Conservation (phyloP, 2,329 filamentous ascomycete species). For the Zasmidium citrigriseum region DNA sequence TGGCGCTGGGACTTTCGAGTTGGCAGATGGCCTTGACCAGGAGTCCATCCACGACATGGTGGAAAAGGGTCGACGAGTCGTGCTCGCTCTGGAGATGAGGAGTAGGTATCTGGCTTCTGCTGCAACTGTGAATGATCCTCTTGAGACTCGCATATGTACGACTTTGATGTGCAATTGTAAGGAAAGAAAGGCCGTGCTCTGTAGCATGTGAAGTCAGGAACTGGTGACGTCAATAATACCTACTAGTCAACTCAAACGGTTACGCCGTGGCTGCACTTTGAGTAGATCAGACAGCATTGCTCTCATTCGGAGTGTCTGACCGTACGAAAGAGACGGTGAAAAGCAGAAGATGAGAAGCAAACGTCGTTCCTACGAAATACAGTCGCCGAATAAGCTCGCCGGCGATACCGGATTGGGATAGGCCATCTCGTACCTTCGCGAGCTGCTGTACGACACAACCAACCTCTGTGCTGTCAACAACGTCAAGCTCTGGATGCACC, state of each 20-base stretch:
- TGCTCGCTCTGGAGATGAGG: neutral
- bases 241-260: neutral
- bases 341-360: neutral
- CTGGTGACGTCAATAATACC: neutral
- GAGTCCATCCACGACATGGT: slow-evolving; percentile 53
- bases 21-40: slow-evolving; percentile 31
- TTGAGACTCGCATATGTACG: neutral
- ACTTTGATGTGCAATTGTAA: neutral
- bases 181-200: neutral
- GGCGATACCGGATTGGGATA: slow-evolving; percentile 3
- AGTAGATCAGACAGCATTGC: too few species aligned
- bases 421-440: neutral
- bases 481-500: neutral
- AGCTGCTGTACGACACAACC: neutral
- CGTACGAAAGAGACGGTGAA: too few species aligned
- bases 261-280: too few species aligned
- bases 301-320: too few species aligned
- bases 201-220: neutral
- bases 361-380: neutral
- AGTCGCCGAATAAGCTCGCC: neutral
- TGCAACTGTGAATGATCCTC: too few species aligned
- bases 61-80: slow-evolving; percentile 4
- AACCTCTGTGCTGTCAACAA: neutral
- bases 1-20: slow-evolving; percentile 26
- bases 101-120: neutral